These are phyloP conservation scores for Myxozyma monticola DNA, from an alignment of 805 yeast genomes.

Conservation along the genomic window DNA sequence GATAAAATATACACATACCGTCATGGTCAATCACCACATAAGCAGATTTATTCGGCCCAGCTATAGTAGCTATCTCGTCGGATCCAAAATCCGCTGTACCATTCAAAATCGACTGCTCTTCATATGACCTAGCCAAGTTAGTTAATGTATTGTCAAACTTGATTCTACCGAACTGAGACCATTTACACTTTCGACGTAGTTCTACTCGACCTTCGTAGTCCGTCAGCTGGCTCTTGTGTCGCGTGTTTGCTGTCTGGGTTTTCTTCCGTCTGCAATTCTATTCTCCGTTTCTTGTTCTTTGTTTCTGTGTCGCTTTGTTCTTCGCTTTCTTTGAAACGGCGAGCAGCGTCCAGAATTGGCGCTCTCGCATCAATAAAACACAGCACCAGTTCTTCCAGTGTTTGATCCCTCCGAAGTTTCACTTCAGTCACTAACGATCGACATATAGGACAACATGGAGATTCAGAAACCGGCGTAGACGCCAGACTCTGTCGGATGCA, in stretches of 20 bases:
- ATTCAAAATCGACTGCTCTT: slow-evolving; percentile 26
- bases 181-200: slow-evolving; percentile 7
- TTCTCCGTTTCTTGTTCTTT: background rate
- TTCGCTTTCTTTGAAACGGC: background rate
- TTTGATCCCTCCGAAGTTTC: slow-evolving; percentile 61
- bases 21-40: background rate
- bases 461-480: slow-evolving; percentile 36
- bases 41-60: background rate
- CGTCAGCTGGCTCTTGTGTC: background rate
- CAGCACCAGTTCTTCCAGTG: slow-evolving; percentile 69
- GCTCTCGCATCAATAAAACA: slow-evolving; percentile 45
- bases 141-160: background rate
- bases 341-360: slow-evolving; percentile 7
- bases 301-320: background rate
- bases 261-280: background rate
- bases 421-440: slow-evolving; percentile 69
- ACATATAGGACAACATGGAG: slow-evolving; percentile 76
- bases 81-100: background rate
- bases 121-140: slow-evolving; percentile 7
- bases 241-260: too few relatives aligned
- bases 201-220: slow-evolving; percentile 7
- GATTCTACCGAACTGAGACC: background rate
- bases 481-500: slow-evolving; percentile 75
- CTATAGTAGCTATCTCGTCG: background rate
- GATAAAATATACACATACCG: background rate